Conservation (phyloP, 208 protist species). For the Trichomonas gallinae region DNA sequence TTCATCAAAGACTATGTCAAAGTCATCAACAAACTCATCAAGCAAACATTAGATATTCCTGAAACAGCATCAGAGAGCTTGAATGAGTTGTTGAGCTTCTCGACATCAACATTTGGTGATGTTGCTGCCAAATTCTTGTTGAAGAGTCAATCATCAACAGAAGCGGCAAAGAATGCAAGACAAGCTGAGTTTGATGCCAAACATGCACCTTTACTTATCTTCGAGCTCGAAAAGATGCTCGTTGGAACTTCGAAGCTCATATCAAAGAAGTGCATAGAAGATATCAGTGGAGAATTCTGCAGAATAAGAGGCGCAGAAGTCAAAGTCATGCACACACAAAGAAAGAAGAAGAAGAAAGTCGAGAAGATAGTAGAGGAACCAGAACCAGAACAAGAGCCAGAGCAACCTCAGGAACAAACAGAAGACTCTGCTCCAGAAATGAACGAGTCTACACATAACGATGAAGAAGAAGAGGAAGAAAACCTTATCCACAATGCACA, state of each 20-base stretch:
- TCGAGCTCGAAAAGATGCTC: background rate
- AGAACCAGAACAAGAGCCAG: background rate
- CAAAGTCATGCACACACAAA: background rate
- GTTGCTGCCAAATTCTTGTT: background rate
- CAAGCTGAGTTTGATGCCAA: background rate
- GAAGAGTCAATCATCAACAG: background rate
- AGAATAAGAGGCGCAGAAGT: background rate
- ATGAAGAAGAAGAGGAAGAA: background rate
- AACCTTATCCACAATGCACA: background rate
- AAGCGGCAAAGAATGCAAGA: background rate
- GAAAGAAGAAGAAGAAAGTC: background rate
- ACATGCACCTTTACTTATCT: background rate
- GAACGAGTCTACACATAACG: background rate
- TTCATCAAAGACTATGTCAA: background rate
- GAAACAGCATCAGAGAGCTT: background rate
- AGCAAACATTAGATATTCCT: background rate
- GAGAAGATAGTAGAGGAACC: background rate
- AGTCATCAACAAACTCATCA: background rate
- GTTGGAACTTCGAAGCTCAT: background rate
- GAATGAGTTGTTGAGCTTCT: background rate
- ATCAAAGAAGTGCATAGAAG: background rate
- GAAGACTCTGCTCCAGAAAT: background rate
- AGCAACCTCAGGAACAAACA: background rate
- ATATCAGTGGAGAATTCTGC: background rate
- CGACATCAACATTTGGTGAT: background rate